Conservation (phyloP, 2,329 filamentous ascomycete genomes). For the Hypoxylon sp. region DNA sequence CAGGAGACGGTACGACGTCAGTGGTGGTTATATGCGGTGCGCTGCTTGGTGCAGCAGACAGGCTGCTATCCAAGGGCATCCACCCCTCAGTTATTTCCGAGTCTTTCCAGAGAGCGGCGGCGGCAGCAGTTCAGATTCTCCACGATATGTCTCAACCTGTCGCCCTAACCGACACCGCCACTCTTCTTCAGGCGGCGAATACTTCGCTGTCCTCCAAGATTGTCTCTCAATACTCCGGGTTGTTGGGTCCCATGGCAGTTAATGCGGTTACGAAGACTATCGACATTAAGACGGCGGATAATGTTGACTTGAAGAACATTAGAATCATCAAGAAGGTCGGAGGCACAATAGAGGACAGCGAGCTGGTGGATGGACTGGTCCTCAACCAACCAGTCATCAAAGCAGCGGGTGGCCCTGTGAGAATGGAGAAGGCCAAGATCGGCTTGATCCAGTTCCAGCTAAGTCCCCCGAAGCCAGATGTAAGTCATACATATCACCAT, state of each 20-base stretch:
- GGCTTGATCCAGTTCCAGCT: slow-evolving; percentile 98
- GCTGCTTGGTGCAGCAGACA: slow-evolving; percentile 92
- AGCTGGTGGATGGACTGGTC: slow-evolving; percentile 95
- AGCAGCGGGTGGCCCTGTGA: slow-evolving; percentile 88
- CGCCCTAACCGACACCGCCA: slow-evolving; percentile 86
- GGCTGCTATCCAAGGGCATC: slow-evolving; percentile 91
- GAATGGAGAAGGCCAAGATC: slow-evolving; percentile 98
- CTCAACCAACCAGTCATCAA: slow-evolving; percentile 94
- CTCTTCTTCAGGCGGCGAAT: slow-evolving; percentile 94
- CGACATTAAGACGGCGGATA: slow-evolving; percentile 94
- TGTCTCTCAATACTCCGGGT: slow-evolving; percentile 95
- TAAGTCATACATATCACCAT: too few relatives aligned
- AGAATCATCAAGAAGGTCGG: slow-evolving; percentile 97
- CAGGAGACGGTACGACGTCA: slow-evolving; percentile 97
- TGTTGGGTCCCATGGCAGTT: slow-evolving; percentile 97
- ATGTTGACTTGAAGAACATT: slow-evolving; percentile 97
- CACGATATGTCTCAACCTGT: slow-evolving; percentile 98
- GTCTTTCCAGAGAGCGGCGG: slow-evolving; percentile 94
- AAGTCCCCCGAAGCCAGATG: slow-evolving; percentile 96
- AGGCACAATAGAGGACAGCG: slow-evolving; percentile 97
- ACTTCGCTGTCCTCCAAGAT: slow-evolving; percentile 99
- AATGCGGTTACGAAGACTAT: slow-evolving; percentile 97
- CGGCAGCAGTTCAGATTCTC: slow-evolving; percentile 88
- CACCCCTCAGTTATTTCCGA: slow-evolving; percentile 99
- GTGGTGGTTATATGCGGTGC: slow-evolving; percentile 98